Base-by-base conservation (phyloP, 352 stramenopile genomes). In the Lagenidium sp. region DNA sequence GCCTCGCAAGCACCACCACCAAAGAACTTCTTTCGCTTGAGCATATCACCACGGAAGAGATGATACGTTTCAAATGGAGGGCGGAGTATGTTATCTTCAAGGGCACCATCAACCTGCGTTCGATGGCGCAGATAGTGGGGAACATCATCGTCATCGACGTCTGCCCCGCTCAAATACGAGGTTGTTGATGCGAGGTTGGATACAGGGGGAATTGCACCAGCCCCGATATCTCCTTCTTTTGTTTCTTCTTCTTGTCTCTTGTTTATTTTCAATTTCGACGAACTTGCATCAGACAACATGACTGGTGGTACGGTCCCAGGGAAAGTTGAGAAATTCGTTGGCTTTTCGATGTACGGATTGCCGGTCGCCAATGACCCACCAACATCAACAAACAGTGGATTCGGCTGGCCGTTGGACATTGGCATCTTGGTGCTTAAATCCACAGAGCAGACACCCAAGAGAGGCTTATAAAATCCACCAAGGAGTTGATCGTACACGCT, bases 401-500 rank as follows among this genome's bases (percentile, higher is more conserved):
- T 84, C n/a, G 66, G 64, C 30, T 72, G 31, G 29, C 72, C 72
- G 16, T 87, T 87, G 5, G 71, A 86, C 25, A 69, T 42, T 18
- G 62, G 71, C 54, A 94, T 68, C 57, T 94, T 94, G 30, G 47
- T 65, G 21, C 60, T 68, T 11, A 96, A 54, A 32, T 90, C 71
- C 11, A 95, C 64, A 1, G 80, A 69, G 37, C 66, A 80, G 8
- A 86, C 65, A 24, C 81, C 85, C 2, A 96, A 60, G 4, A 93
- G 60, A 0, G 83, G 81, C 34, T 81, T 87, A 48, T 82, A 84
- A 44, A 89, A 89, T 0, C 85, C 85, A 56, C 83, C 83, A 16
- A 96, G 60, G 7, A 90, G 50, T 25, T 76, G 72, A 42, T 96
- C 85, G 42, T 82, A 86, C 23, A 95, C 80, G 13, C 63, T 82